Evolutionary conservation across 768 basidiomycete species (phyloP), one percentile per base, ranked within the genome.

Genomic region (Pulveroboletus sp.): DNA sequence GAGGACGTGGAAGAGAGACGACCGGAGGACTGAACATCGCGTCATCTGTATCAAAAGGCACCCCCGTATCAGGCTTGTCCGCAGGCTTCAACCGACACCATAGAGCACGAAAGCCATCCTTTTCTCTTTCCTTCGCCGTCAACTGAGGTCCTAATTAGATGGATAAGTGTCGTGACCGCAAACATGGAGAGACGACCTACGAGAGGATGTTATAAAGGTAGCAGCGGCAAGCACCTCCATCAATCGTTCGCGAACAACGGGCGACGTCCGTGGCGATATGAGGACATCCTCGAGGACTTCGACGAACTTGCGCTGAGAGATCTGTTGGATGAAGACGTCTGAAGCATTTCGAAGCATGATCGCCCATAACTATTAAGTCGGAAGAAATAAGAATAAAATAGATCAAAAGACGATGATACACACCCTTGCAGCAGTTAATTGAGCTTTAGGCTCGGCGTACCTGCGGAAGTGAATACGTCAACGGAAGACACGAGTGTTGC

Each of bases 291-390:
- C 90, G 15, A 93, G 71, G 1, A 80, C 82, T 45, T 90, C 85
- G 17, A 88, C 68, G 60, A 93, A 93, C 63, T 92, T 92, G 59
- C 82, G 81, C 30, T 83, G 74, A 12, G 80, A 76, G 35, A 81
- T 84, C 57, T 89, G 83, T 11, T 76, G 66, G 32, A 89, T 78
- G 60, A 93, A 92, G 12, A 79, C 61, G 9, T 85, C 81, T 0
- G 83, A 79, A 3, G 84, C 83, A 61, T 94, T 93, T 27, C 83
- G 82, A 33, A 94, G 77, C 85, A 94, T 87, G 57, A 94, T 85
- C 3, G 91, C 85, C 93, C 92, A 94, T 7, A 96, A 63, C 87
- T 90, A 54, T 18, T 6, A 27, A 28, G 32, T 31, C 17, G 18
- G 45, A 8, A 17, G 10, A 31, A 43, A 42, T 59, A 8, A 51